Evolutionary conservation across 371 early-diverging fungal genomes (phyloP).

Genomic region (Mucor saturninus): DNA sequence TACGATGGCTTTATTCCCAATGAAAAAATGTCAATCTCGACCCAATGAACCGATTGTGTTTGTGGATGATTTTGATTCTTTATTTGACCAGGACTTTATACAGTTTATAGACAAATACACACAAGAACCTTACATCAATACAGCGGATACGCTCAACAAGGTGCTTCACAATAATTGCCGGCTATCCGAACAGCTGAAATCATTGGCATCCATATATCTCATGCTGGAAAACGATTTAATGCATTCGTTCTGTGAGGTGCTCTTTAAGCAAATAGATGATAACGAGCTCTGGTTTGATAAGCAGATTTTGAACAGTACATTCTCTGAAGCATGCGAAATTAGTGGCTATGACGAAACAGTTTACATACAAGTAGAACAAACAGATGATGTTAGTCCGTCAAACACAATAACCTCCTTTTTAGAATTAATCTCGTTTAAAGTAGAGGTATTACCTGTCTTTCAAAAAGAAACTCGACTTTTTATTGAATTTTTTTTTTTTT

Average conservation of each 20-base stretch:
- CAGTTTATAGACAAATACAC: conserved; percentile 22
- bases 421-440: conserved; percentile 38
- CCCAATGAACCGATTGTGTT: not conserved
- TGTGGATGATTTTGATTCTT: conserved; percentile 7
- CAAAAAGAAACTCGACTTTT: not conserved
- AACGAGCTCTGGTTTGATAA: conserved; percentile 38
- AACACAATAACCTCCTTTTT: conserved; percentile 23
- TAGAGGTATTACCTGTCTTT: conserved; percentile 25
- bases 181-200: conserved; percentile 26
- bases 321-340: conserved; percentile 33
- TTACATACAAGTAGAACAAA: conserved; percentile 12
- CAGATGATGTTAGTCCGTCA: not conserved
- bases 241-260: conserved; percentile 45
- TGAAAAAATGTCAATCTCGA: not conserved
- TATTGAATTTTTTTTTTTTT: not conserved
- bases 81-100: conserved; percentile 27
- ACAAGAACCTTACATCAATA: conserved; percentile 23
- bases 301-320: conserved; percentile 35
- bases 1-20: conserved; percentile 7
- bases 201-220: conserved; percentile 41
- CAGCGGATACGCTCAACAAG: conserved; percentile 24
- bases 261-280: conserved; percentile 46
- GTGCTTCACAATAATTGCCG: conserved; percentile 26
- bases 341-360: conserved; percentile 26
- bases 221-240: conserved; percentile 51